These are phyloP conservation scores for Aspergillus niger DNA, from an alignment of 2,329 filamentous ascomycete species.

Conservation along the genomic window DNA sequence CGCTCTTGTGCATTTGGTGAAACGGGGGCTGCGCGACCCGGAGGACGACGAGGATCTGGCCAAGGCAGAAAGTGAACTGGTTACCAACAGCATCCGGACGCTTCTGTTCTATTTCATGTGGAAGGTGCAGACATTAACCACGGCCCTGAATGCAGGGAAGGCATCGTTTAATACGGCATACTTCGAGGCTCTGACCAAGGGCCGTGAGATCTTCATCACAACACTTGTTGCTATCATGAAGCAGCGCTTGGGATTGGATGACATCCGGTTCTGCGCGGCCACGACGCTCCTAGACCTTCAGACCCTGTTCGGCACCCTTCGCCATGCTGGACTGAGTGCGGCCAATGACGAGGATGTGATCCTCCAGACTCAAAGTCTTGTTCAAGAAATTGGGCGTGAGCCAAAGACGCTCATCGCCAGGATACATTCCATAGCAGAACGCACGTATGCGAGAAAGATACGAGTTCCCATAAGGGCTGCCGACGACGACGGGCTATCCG, in stretches of 20 bases:
- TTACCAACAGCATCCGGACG: slow-evolving; percentile 72
- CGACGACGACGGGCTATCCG: slow-evolving; percentile 73
- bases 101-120: slow-evolving; percentile 93
- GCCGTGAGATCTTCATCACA: slow-evolving; percentile 55
- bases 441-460: slow-evolving; percentile 71
- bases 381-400: slow-evolving; percentile 68
- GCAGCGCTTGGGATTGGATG: slow-evolving; percentile 63
- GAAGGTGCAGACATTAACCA: slow-evolving; percentile 69
- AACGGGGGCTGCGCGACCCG: slow-evolving; percentile 66
- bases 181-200: slow-evolving; percentile 67
- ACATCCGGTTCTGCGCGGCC: slow-evolving; percentile 73
- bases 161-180: slow-evolving; percentile 63
- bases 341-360: slow-evolving; percentile 49
- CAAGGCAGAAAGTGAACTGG: slow-evolving; percentile 75
- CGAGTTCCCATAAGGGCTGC: slow-evolving; percentile 47
- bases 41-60: slow-evolving; percentile 71
- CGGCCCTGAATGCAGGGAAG: slow-evolving; percentile 56
- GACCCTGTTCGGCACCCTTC: slow-evolving; percentile 74
- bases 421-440: slow-evolving; percentile 77
- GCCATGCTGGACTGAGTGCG: slow-evolving; percentile 49
- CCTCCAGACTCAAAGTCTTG: slow-evolving; percentile 61
- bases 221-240: slow-evolving; percentile 54
- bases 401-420: slow-evolving; percentile 68
- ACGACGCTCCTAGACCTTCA: slow-evolving; percentile 80
- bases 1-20: slow-evolving; percentile 70